phyloP scores from a whole-genome alignment of 805 yeast species.

The Barnettozyma botsteinii region DNA sequence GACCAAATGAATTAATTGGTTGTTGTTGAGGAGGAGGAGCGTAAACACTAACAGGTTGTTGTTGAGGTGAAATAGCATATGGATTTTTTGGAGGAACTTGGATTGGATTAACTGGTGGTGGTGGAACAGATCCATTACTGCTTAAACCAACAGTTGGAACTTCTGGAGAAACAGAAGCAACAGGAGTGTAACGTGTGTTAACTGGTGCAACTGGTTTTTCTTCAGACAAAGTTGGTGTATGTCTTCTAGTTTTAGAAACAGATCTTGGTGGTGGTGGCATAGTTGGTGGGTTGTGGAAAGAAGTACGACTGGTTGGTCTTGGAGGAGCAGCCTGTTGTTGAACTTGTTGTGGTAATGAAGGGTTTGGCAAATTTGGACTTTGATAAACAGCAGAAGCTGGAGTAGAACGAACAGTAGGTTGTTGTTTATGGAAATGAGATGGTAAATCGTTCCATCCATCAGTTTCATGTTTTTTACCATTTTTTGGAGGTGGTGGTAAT shows the following conservation, averaged over 20 bases:
- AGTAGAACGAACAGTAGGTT: conserved; percentile 34
- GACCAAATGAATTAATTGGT: conserved; percentile 18
- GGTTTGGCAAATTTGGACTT: conserved; percentile 13
- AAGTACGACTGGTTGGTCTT: conserved; percentile 17
- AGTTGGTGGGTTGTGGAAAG: conserved; percentile 24
- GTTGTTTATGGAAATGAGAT: conserved; percentile 36
- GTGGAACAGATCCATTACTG: conserved; percentile 28
- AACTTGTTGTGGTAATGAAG: conserved; percentile 18
- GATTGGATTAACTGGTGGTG: conserved; percentile 26
- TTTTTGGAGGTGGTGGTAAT: conserved; percentile 27
- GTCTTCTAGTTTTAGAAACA: conserved; percentile 23
- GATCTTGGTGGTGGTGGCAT: conserved; percentile 33
- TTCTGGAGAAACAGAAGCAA: conserved; percentile 28
- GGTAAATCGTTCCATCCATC: conserved; percentile 77
- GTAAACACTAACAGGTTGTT: conserved; percentile 30
- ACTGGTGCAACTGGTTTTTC: conserved; percentile 18
- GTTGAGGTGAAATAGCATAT: conserved; percentile 31
- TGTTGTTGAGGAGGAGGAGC: conserved; percentile 27
- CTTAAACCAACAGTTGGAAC: conserved; percentile 11
- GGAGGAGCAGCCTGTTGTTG: conserved; percentile 23
- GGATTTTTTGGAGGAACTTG: conserved; percentile 26
- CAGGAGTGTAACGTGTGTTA: conserved; percentile 26
- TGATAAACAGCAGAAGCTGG: conserved; percentile 36
- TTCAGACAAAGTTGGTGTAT: conserved; percentile 7
- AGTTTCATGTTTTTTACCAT: conserved; percentile 36